Base-by-base conservation (phyloP, 768 basidiomycete species). In the Phylloporus sp. region DNA sequence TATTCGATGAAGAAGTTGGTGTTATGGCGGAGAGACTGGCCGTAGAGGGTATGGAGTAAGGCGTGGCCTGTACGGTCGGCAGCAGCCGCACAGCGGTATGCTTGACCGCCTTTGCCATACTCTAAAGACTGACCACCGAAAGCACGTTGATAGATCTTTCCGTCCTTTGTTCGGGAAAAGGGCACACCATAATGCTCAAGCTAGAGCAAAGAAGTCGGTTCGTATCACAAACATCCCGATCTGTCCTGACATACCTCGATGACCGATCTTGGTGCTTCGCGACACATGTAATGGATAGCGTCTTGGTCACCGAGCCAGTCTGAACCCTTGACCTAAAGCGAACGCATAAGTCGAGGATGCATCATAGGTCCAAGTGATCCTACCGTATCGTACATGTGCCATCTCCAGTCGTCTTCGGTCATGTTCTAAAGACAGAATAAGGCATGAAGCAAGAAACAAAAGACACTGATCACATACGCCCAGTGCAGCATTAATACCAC, bases 1-100 rank as follows among this genome's bases (percentile, higher is more conserved):
- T 95, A 99, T 69, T 99, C 96, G 69, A 99, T 98, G 76, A 99
- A 99, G 73, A 97, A 99, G 72, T 98, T 95, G 67, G 96, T 98
- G 77, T 98, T 85, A 77, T 99, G 96, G 48, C 92, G 86, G 50
- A 99, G 82, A 48, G 95, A 98, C 75, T 99, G 96, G 57, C 96
- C 96, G 61, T 99, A 99, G 46, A 99, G 89, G 9, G 95, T 97
- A 76, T 99, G 96, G 35, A 99, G 82, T 63, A 99, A 82, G 18
- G 96, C 96, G 63, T 99, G 96, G 22, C 96, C 96, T 7, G 96
- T 99, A 67, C 96, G 90, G 69, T 99, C 96, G 46, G 96, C 96
- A 6, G 95, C 95, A 44, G 96, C 93, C 42, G 96, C 96, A 65
- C 95, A 98, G 52, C 96, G 90, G 69, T 99, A 98, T 22, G 96